Evolutionary conservation across 306 rosid genomes (phyloP).

Genomic region (Mucuna pruriens): DNA sequence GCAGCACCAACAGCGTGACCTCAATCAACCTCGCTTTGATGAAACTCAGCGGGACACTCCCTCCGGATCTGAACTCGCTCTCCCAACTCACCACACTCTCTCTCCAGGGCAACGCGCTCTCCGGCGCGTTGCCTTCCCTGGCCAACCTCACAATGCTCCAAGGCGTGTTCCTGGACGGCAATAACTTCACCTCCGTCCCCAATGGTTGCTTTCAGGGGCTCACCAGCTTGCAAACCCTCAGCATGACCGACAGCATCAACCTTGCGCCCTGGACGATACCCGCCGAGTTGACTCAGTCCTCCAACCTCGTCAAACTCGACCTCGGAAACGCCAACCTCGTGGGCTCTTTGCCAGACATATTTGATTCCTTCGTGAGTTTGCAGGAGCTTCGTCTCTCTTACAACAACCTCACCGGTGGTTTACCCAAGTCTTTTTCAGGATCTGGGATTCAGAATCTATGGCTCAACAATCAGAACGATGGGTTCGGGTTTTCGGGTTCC

Average conservation of each 20-base stretch:
- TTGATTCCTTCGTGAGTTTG: conserved; percentile 52
- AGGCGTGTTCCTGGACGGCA: conserved; percentile 44
- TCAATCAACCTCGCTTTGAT: conserved; percentile 47
- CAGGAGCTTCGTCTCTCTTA: conserved; percentile 68
- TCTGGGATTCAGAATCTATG: conserved; percentile 62
- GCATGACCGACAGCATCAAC: conserved; percentile 44
- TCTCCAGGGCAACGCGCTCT: conserved; percentile 58
- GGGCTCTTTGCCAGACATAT: conserved; percentile 62
- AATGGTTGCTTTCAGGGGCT: conserved; percentile 50
- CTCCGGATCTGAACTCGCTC: conserved; percentile 65
- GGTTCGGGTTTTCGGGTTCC: conserved; percentile 64
- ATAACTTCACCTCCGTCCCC: conserved; percentile 68
- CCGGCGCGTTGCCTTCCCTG: conserved; percentile 63
- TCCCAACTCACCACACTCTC: conserved; percentile 56
- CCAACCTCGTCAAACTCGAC: conserved; percentile 45
- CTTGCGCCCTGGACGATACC: conserved; percentile 65
- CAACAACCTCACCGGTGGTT: conserved; percentile 67
- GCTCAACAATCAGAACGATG: conserved; percentile 70
- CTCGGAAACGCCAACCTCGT: conserved; percentile 47
- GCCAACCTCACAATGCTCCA: conserved; percentile 61
- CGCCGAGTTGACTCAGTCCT: conserved; percentile 47
- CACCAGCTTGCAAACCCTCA: conserved; percentile 53
- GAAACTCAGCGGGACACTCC: conserved; percentile 60
- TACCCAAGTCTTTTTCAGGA: conserved; percentile 57
- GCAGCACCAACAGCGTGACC: conserved; percentile 57